Base-by-base conservation (phyloP, 495 filamentous ascomycete genomes). In the Neurospora sp. region DNA sequence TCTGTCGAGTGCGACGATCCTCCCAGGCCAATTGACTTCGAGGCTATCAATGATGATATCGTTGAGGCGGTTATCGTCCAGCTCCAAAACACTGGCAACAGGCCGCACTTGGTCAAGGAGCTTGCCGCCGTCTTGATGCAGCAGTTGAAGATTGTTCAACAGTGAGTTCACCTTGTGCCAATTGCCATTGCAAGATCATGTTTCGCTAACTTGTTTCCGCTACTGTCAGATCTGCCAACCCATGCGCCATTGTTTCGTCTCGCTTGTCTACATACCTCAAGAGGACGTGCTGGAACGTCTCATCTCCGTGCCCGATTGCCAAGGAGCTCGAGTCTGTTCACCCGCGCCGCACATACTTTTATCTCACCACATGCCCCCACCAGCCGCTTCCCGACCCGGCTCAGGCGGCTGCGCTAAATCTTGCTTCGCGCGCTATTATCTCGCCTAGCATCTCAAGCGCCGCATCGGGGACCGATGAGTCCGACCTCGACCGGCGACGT, bases 321-420 rank as follows among this genome's bases (percentile, higher is more conserved):
- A 99, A 98, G 82, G 93, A 96, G 83, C 89, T 98, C 72, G 91
- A 97, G 78, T 89, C 92, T 39, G 91, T 95, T 44, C 95, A 98
- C 78, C 96, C 96, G 35, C 92, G 93, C 78, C 93, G 96, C 83
- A 94, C 97, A 70, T 99, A 97, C 83, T 99, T 94, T 81, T 98
- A 93, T 82, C 88, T 99, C 69, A 96, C 93, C 44, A 97, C 92
- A 9, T 89, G 84, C 74, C 89, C 92, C 69, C 92, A 89, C 76
- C 94, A 96, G 81, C 89, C 93, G 66, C 88, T 98, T 35, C 94
- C 94, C 1, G 90, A 93, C 76, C 88, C 89, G 70, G 86, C 89
- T 38, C 87, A 80, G 39, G 74, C 78, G 14, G 70, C 78, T 16
- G 40, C 75, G 20, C 73, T 77, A 87, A 80, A 86, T 61, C 76